These are phyloP conservation scores for Saccharum officinarum DNA, from an alignment of 176 grass and related monocot genomes.

Conservation along the genomic window DNA sequence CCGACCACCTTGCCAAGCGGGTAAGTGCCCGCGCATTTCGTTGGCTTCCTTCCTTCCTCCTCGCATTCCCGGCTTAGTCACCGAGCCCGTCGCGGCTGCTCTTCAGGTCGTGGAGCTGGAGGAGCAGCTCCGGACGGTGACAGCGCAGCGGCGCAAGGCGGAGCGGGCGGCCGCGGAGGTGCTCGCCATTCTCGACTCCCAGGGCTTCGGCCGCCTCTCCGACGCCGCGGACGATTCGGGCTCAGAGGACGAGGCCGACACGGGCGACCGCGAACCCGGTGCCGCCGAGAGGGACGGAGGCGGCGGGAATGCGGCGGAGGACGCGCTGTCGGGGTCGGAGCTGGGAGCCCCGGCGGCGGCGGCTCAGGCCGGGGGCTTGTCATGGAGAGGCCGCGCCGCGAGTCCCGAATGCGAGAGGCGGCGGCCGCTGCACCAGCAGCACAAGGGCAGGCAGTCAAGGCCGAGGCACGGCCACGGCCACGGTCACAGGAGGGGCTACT, in stretches of 20 bases:
- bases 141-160: slow-evolving; percentile 56
- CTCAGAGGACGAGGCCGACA: neutral
- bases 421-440: neutral
- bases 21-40: neutral
- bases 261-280: neutral
- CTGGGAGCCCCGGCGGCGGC: slow-evolving; percentile 12
- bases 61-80: neutral
- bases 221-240: neutral
- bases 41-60: neutral
- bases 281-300: neutral
- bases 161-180: slow-evolving; percentile 57
- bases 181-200: slow-evolving; percentile 37
- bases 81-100: neutral
- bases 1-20: slow-evolving; percentile 75
- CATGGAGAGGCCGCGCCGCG: slow-evolving; percentile 67
- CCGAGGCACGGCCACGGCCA: slow-evolving; percentile 59
- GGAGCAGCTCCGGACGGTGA: slow-evolving; percentile 47
- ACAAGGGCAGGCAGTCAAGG: slow-evolving; percentile 55
- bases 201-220: slow-evolving; percentile 9
- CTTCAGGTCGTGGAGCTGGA: slow-evolving; percentile 43
- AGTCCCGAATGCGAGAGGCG: slow-evolving; percentile 50
- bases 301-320: slow-evolving; percentile 53
- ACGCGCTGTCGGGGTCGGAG: slow-evolving; percentile 64
- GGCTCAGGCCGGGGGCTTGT: slow-evolving; percentile 50
- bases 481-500: slow-evolving; percentile 49